A percentile compares a stretch with the other conserved stretches of the same genome.
Conservation (phyloP, 2,329 filamentous ascomycete species). For the Exophiala alcalophila region DNA sequence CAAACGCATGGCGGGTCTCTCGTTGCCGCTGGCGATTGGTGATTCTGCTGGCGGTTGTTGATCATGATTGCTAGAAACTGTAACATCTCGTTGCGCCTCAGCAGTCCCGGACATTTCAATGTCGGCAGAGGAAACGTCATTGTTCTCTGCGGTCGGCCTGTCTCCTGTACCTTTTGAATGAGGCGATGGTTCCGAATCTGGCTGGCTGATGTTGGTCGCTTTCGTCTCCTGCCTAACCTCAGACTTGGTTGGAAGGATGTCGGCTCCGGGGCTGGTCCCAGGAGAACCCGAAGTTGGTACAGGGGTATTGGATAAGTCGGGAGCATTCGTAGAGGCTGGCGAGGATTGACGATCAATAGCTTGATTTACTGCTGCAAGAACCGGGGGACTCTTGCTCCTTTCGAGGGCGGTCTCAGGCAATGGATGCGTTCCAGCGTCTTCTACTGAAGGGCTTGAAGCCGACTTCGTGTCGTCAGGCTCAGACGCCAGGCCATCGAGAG, state of each 20-base stretch:
- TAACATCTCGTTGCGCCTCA: neutral
- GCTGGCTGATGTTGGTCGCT: slow-evolving; percentile 9
- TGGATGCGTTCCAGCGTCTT: neutral
- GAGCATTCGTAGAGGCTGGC: slow-evolving; percentile 64
- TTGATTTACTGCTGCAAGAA: slow-evolving; percentile 7
- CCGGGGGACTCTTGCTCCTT: slow-evolving; percentile 11
- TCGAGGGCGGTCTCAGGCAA: slow-evolving; percentile 1
- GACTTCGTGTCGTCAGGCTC: neutral
- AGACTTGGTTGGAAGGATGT: slow-evolving; percentile 35
- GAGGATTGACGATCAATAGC: slow-evolving; percentile 41
- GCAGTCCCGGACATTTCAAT: slow-evolving; percentile 15
- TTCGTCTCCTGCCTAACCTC: slow-evolving; percentile 14
- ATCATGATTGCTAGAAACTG: slow-evolving; percentile 1
- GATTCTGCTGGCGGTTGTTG: slow-evolving; percentile 3
- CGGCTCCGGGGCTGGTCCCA: slow-evolving; percentile 71
- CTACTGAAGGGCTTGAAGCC: neutral
- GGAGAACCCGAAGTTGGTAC: slow-evolving; percentile 65
- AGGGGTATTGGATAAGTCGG: slow-evolving; percentile 71
- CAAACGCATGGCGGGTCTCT: slow-evolving; percentile 25
- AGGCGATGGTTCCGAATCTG: slow-evolving; percentile 9
- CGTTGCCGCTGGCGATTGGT: neutral
- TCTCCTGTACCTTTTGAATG: neutral
- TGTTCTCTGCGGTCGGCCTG: neutral
- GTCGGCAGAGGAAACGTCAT: slow-evolving; percentile 4
- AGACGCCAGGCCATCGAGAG: neutral